Base-by-base conservation (phyloP, 2,329 filamentous ascomycete genomes). In the Shiraia sp. region DNA sequence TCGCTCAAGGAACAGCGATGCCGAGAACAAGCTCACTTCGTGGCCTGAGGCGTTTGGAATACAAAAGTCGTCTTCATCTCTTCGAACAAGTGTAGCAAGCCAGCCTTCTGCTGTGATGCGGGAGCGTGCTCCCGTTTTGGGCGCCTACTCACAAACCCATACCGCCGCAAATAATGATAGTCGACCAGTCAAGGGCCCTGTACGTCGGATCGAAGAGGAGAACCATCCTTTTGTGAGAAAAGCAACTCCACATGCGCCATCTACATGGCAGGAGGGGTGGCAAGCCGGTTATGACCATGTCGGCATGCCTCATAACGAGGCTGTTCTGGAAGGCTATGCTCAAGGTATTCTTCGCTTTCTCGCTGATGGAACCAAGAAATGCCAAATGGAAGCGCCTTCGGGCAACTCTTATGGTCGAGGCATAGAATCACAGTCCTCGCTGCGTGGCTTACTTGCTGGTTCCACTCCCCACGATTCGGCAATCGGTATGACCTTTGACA, bases 201-300 rank as follows among this genome's bases (percentile, higher is more conserved):
- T 48, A 6, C 58, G 59, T 27, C 52, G 37, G 6, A 54, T 49
- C 17, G 40, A 45, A 10, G 53, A 59, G 1, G 50, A 58, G 27
- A 54, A 49, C 9, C 66, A 59, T 60, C 46, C 49, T 0, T 51
- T 57, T 30, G 36, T 52, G 10, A 42, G 47, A 14, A 61, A 59
- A 30, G 43, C 49, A 8, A 44, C 54, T 3, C 36, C 39, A 10
- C 55, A 65, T 35, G 46, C 58, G 10, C 59, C 61, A 12, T 58
- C 57, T 8, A 69, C 64, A n/a, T 69, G 65, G 25, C 66, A 69
- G 39, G 65, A 69, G 38, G 66, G 65, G 1, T 69, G 61, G n/a
- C 66, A 69, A 40, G 64, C 65, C 13, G 66, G 66, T 10, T 61
- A 64, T n/a, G 56, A 64, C 27, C 66, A 67, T 31, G 40, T 62